Evolutionary conservation across 2,329 filamentous ascomycete genomes (phyloP).

Genomic region (Magnaporthiopsis poae): DNA sequence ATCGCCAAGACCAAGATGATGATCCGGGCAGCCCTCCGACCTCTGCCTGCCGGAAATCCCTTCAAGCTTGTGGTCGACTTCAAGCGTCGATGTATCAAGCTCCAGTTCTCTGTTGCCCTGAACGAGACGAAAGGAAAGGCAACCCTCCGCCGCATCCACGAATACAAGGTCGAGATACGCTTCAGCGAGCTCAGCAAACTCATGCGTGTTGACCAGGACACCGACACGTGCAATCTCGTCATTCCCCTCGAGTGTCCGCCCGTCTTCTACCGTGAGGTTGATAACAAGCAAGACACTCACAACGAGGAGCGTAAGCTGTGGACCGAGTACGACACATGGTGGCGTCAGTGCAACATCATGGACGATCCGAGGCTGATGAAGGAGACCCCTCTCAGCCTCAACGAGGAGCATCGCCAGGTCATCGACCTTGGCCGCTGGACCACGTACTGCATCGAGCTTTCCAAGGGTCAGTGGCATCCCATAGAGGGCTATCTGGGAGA

Average conservation of each 20-base stretch:
- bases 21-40: conserved; percentile 39
- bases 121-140: conserved; percentile 9
- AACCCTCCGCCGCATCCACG: conserved; percentile 4
- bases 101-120: conserved; percentile 22
- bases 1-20: conserved; percentile 46
- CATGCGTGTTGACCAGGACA: conserved; percentile 25
- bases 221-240: conserved; percentile 29
- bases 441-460: conserved; percentile 39
- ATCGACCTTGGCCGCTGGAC: conserved; percentile 50
- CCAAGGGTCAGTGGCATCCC: conserved; percentile 24
- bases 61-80: conserved; percentile 32
- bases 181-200: conserved; percentile 38
- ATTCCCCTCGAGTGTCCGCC: conserved; percentile 41
- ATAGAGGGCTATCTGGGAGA: conserved; percentile 53
- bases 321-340: conserved; percentile 35
- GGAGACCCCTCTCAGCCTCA: conserved; percentile 28
- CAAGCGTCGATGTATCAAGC: conserved; percentile 17
- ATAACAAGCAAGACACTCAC: conserved; percentile 24
- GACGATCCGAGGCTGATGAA: conserved; percentile 24
- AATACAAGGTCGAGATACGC: conserved; percentile 33
- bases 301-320: conserved; percentile 25
- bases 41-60: conserved; percentile 9
- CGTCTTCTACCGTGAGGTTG: conserved; percentile 32
- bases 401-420: conserved; percentile 25
- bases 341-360: conserved; percentile 37